Evolutionary conservation across 1,139 yeast genomes (phyloP).

Genomic region (Sugiyamaella novakii): DNA sequence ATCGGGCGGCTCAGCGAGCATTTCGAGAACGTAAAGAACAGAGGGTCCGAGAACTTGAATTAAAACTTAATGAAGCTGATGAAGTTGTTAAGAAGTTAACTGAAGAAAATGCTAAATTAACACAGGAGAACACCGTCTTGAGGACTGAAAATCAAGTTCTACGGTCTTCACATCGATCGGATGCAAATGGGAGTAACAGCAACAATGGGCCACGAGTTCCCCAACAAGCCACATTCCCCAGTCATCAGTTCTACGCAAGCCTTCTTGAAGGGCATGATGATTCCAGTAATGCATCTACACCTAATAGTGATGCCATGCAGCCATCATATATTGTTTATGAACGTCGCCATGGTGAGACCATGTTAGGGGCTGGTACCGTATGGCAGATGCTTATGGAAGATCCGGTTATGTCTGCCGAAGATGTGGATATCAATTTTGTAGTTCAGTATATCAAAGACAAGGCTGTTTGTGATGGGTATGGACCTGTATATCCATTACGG

Average conservation of each 20-base stretch:
- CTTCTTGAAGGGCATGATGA: constrained; percentile 31
- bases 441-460: constrained; percentile 63
- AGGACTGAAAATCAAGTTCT: constrained; percentile 59
- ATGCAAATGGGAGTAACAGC: constrained; percentile 1
- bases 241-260: constrained; percentile 30
- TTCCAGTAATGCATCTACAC: constrained; percentile 6
- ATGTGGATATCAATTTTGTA: constrained; percentile 57
- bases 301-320: constrained; percentile 15
- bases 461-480: constrained; percentile 78
- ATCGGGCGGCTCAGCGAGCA: constrained; percentile 88
- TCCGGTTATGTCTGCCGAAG: constrained; percentile 45
- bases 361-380: constrained; percentile 73
- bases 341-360: constrained; percentile 39
- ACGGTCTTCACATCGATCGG: constrained; percentile 15
- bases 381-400: constrained; percentile 65
- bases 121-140: constrained; percentile 56
- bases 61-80: constrained; percentile 61
- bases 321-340: constrained; percentile 38
- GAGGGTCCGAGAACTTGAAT: constrained; percentile 66
- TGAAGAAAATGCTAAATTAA: constrained; percentile 57
- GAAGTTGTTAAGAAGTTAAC: constrained; percentile 55
- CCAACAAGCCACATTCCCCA: constrained; percentile 31
- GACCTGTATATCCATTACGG: constrained; percentile 64
- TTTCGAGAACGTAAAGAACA: constrained; percentile 84
- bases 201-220: constrained; percentile 9